Conservation (phyloP, 208 protist genomes). For the Acanthamoeba divionensis region DNA sequence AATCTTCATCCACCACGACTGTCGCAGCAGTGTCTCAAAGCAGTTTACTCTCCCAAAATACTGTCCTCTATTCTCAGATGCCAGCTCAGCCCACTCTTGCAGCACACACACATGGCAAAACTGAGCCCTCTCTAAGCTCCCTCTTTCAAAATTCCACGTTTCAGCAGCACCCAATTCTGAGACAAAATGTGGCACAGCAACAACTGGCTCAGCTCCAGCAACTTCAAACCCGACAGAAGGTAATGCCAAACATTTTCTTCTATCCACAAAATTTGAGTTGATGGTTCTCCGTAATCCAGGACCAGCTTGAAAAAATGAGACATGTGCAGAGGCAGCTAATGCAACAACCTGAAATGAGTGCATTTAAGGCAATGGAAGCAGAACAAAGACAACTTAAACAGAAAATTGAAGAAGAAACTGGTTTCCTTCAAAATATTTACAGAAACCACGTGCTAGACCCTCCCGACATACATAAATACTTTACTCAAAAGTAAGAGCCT, state of each 20-base stretch:
- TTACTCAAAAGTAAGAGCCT: too few species aligned
- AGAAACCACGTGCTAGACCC: neutral
- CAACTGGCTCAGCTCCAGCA: conserved; percentile 20
- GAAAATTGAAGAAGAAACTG: conserved; percentile 14
- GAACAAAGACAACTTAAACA: conserved; percentile 47
- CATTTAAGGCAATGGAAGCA: conserved; percentile 2
- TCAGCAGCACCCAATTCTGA: neutral
- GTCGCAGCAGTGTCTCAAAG: neutral
- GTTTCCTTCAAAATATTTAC: conserved; percentile 25
- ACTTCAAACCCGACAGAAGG: conserved; percentile 9
- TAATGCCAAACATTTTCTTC: too few species aligned
- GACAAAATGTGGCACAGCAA: neutral
- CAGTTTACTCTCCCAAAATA: neutral
- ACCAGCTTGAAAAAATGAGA: conserved; percentile 39
- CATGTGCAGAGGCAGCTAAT: conserved; percentile 35
- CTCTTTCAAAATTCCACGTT: neutral
- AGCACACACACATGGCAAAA: neutral
- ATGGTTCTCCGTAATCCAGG: too few species aligned
- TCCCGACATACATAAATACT: conserved; percentile 40
- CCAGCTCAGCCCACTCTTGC: neutral
- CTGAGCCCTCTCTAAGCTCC: neutral
- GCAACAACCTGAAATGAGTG: conserved; percentile 1
- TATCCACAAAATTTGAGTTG: too few species aligned
- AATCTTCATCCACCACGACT: neutral
- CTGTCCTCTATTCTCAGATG: neutral